Base-by-base conservation (phyloP, 116 monocot genomes). In the Papilionanthe hybrid region DNA sequence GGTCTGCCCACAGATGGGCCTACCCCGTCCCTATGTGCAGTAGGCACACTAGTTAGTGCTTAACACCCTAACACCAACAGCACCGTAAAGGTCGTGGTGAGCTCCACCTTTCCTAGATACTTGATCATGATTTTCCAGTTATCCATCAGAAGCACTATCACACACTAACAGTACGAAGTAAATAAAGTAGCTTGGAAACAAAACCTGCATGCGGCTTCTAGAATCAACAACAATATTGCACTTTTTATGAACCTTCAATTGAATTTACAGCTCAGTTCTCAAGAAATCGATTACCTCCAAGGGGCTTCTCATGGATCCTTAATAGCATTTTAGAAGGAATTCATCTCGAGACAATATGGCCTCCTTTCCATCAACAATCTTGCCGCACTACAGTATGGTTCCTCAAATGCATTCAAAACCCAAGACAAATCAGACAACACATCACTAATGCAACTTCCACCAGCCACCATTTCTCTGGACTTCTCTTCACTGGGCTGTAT, bases 321-420 rank as follows among this genome's bases (percentile, higher is more conserved):
- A 19, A 42, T 43, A 20, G 41, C 20, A n/a, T 42, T 72, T 43
- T 22, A 88, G 72, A 88, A 88, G 25, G 88, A 88, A 77, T 88
- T 88, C 88, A 88, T 88, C 81, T 88, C 85, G 1, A 88, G 80
- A 25, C 80, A 55, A 55, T 85, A 85, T 11, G 69, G 78, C 75
- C 81, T 83, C 75, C 83, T 79, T 45, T 82, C 80, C 75, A 85
- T 32, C 71, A 89, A 71, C 86, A 86, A 79, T 77, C 77, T 79
- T 1, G 76, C 84, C 0, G 89, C 86, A 23, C 75, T 71, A 56
- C 72, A 42, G 77, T 88, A 88, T 2, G 83, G 86, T 71, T 86
- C 89, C 68, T 89, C 86, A 75, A 89, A 89, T n/a, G 89, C 86
- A 57, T 86, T 77, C 8, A 72, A 77, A 37, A 90, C 77, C 85